These are phyloP conservation scores for Trichomonascus vanleenenianus DNA, from an alignment of 805 yeast genomes.

Conservation along the genomic window DNA sequence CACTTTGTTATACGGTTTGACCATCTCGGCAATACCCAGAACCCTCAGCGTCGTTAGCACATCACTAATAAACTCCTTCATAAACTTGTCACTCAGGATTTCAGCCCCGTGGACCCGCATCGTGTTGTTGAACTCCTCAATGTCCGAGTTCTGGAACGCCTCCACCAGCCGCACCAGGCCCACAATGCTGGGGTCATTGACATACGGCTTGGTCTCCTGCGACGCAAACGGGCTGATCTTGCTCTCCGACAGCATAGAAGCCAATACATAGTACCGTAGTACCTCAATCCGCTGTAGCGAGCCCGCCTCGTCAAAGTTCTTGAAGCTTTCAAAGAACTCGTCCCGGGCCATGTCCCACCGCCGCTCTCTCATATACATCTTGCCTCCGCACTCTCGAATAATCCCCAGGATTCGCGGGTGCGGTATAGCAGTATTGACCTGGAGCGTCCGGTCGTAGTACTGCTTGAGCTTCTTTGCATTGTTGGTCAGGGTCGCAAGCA, in stretches of 20 bases:
- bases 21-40: conserved; percentile 22
- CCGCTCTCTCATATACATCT: conserved; percentile 49
- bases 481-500: conserved; percentile 37
- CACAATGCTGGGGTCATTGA: conserved; percentile 25
- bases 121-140: conserved; percentile 16
- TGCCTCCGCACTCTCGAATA: conserved; percentile 71
- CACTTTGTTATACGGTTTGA: conserved; percentile 27
- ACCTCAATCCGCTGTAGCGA: conserved; percentile 50
- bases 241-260: conserved; percentile 47
- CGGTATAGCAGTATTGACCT: conserved; percentile 48
- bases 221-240: conserved; percentile 67
- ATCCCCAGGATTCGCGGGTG: conserved; percentile 71
- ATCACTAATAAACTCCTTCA: conserved; percentile 17
- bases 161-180: conserved; percentile 28
- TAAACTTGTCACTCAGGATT: conserved; percentile 12
- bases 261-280: conserved; percentile 53
- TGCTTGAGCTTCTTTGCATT: conserved; percentile 36
- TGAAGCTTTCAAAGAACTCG: conserved; percentile 48
- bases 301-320: conserved; percentile 59
- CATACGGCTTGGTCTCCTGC: conserved; percentile 56
- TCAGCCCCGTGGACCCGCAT: conserved; percentile 13
- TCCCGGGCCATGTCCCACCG: conserved; percentile 52
- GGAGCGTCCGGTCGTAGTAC: conserved; percentile 42
- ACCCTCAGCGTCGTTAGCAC: conserved; percentile 22
- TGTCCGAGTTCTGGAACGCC: conserved; percentile 26